These are phyloP conservation scores for Ophiosphaerella narmari DNA, from an alignment of 2,329 filamentous ascomycete species.

Conservation along the genomic window DNA sequence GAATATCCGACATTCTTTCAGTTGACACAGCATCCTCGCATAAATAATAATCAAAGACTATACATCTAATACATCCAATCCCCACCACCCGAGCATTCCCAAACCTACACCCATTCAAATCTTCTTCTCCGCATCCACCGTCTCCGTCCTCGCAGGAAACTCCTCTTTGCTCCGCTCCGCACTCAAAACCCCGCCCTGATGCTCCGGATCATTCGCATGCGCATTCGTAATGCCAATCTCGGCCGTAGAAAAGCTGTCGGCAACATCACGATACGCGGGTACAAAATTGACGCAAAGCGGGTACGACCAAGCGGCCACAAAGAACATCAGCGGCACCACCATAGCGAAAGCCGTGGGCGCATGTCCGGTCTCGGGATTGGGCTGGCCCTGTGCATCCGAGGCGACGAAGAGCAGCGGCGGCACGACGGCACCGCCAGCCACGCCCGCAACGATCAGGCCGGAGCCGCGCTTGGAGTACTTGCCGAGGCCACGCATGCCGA, in stretches of 20 bases:
- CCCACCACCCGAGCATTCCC: no score
- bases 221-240: constrained; percentile 50
- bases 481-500: constrained; percentile 77
- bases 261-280: constrained; percentile 64
- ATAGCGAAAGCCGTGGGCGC: constrained; percentile 64
- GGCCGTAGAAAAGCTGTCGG: constrained; percentile 60
- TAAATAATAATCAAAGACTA: no score
- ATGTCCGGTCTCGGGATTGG: constrained; percentile 22
- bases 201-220: constrained; percentile 41
- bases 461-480: constrained; percentile 77
- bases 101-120: neutral
- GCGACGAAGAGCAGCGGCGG: constrained; percentile 73
- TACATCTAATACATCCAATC: no score
- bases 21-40: no score
- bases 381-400: constrained; percentile 62
- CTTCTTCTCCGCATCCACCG: constrained; percentile 13
- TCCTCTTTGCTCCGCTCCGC: constrained; percentile 11
- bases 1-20: no score
- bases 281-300: constrained; percentile 64
- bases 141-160: constrained; percentile 18
- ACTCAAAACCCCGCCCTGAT: constrained; percentile 1
- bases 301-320: constrained; percentile 55
- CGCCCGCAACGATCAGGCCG: constrained; percentile 73
- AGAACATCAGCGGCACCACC: constrained; percentile 65
- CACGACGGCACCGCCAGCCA: constrained; percentile 72